Evolutionary conservation across 257 asterid genomes (phyloP).

Genomic region (Capsicum baccatum): DNA sequence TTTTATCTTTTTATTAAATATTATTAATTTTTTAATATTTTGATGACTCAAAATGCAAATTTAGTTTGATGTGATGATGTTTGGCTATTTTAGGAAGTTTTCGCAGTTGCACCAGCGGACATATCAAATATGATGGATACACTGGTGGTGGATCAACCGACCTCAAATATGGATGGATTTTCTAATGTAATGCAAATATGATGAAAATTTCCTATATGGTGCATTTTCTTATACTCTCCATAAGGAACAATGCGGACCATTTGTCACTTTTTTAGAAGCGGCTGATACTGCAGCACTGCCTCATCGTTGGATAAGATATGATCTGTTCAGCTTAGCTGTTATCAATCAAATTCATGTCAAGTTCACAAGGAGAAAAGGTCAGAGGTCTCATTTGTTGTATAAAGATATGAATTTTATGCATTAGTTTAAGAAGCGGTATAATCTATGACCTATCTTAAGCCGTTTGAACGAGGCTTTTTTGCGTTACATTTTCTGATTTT

Average conservation of each 20-base stretch:
- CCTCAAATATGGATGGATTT: slow-evolving; percentile 32
- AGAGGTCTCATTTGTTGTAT: neutral
- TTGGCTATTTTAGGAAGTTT: too few species aligned
- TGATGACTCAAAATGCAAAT: too few species aligned
- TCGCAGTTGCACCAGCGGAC: neutral
- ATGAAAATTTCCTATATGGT: neutral
- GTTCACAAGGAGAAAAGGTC: slow-evolving; percentile 71
- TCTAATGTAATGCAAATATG: neutral
- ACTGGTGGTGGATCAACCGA: slow-evolving; percentile 54
- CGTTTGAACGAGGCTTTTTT: neutral
- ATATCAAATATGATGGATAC: slow-evolving; percentile 51
- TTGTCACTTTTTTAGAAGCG: slow-evolving; percentile 75
- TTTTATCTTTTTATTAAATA: too few species aligned
- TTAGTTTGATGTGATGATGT: too few species aligned
- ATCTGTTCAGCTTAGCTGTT: slow-evolving; percentile 77
- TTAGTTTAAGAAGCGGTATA: neutral
- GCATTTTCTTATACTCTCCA: slow-evolving; percentile 56
- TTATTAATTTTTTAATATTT: too few species aligned
- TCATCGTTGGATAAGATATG: slow-evolving; percentile 80
- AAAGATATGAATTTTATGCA: neutral
- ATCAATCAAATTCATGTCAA: slow-evolving; percentile 64
- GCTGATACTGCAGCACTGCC: slow-evolving; percentile 69
- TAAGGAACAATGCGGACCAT: slow-evolving; percentile 51
- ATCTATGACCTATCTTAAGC: neutral
- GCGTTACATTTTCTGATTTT: neutral